A percentile compares a stretch with the other conserved stretches of the same genome.
Evolutionary conservation across 352 stramenopile species (phyloP).

Genomic region (Pythium rhizo-oryzae): DNA sequence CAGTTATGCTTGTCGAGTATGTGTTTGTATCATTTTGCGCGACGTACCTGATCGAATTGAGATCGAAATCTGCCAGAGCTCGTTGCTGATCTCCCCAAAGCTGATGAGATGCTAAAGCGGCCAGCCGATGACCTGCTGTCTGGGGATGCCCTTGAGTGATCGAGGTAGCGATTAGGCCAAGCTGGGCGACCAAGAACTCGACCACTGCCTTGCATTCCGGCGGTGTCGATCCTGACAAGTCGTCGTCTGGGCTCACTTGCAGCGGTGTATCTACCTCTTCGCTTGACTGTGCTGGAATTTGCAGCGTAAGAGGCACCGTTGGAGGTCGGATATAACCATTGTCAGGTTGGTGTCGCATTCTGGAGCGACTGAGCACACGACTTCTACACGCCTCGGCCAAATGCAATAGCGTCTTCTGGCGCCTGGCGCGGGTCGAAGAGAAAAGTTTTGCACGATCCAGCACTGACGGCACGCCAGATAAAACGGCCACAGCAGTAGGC

Average conservation of each 20-base stretch:
- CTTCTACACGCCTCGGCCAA: conserved; percentile 29
- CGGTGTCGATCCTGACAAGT: background rate
- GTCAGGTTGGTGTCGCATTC: conserved; percentile 15
- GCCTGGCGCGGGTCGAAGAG: conserved; percentile 2
- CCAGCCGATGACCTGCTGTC: background rate
- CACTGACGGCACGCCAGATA: conserved; percentile 7
- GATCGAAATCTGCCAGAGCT: conserved; percentile 20
- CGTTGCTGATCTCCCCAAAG: conserved; percentile 30
- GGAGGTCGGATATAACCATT: conserved; percentile 16
- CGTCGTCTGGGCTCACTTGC: conserved; percentile 13
- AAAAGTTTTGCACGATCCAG: conserved; percentile 15
- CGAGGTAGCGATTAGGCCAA: conserved; percentile 14
- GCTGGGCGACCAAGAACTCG: conserved; percentile 20
- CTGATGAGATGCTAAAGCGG: conserved; percentile 14
- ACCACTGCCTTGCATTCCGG: conserved; percentile 15
- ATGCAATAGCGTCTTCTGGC: conserved; percentile 17
- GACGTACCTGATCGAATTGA: conserved; percentile 22
- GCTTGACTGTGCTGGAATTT: conserved; percentile 5
- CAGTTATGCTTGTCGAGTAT: background rate
- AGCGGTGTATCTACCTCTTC: background rate
- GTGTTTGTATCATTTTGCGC: background rate
- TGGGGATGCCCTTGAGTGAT: background rate
- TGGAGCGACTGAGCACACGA: conserved; percentile 18
- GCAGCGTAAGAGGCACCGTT: conserved; percentile 3
- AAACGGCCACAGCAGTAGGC: background rate